Evolutionary conservation across 441 rosid species (phyloP).

Genomic region (Manihot esculenta): DNA sequence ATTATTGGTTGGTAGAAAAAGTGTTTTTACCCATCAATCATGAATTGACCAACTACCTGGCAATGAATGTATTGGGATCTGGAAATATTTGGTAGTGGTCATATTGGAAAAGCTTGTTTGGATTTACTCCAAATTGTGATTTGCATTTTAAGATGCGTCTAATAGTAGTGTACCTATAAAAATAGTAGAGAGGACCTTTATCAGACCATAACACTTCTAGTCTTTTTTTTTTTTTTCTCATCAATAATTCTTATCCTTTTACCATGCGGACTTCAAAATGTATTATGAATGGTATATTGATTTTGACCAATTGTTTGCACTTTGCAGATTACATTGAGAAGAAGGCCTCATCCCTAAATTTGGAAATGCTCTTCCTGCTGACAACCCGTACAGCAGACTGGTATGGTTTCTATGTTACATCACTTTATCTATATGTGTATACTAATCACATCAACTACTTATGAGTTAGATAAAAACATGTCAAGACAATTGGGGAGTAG

Average conservation of each 20-base stretch:
- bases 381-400: slow-evolving; percentile 94
- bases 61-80: background rate
- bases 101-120: background rate
- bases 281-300: background rate
- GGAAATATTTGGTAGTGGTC: background rate
- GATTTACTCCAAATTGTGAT: background rate
- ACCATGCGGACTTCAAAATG: background rate
- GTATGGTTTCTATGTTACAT: slow-evolving; percentile 32
- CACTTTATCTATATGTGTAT: background rate
- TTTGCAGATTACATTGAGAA: slow-evolving; percentile 80
- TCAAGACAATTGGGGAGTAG: too few relatives aligned
- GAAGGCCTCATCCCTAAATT: slow-evolving; percentile 71
- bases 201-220: background rate
- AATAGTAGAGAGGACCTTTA: background rate
- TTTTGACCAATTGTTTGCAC: slow-evolving; percentile 30
- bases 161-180: background rate
- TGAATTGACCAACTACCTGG: background rate
- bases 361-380: slow-evolving; percentile 71
- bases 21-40: background rate
- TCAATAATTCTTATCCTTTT: background rate
- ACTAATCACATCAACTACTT: background rate
- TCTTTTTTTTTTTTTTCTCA: background rate
- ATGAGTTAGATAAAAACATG: background rate
- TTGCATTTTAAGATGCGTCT: background rate
- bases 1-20: background rate